phyloP scores from a whole-genome alignment of 2,329 filamentous ascomycete species.

The Talaromyces islandicus region DNA sequence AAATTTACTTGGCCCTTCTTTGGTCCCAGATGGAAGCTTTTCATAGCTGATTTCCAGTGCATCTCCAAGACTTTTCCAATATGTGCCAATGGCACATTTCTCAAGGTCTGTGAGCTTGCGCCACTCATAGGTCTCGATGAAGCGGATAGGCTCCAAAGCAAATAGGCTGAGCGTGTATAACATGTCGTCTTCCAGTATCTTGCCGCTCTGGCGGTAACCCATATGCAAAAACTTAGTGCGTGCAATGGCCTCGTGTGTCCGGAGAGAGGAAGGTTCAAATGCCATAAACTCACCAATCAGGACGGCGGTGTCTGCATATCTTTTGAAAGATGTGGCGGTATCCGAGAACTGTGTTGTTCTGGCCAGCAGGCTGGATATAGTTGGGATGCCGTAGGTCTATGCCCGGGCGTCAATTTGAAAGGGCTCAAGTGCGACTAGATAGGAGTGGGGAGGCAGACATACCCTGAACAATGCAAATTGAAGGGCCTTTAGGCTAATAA shows the following conservation, averaged over 20 bases:
- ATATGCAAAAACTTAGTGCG: slow-evolving; percentile 60
- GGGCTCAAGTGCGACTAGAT: background rate
- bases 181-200: slow-evolving; percentile 58
- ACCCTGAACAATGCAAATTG: slow-evolving; percentile 57
- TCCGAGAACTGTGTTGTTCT: slow-evolving; percentile 46
- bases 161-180: slow-evolving; percentile 62
- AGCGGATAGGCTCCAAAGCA: slow-evolving; percentile 58
- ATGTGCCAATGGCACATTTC: slow-evolving; percentile 58
- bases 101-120: slow-evolving; percentile 61
- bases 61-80: slow-evolving; percentile 67
- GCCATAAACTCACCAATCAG: slow-evolving; percentile 45
- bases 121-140: slow-evolving; percentile 65
- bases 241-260: slow-evolving; percentile 48
- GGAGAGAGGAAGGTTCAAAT: slow-evolving; percentile 37
- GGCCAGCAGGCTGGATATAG: slow-evolving; percentile 46
- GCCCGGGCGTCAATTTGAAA: background rate
- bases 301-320: slow-evolving; percentile 47
- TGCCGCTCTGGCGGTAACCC: slow-evolving; percentile 51
- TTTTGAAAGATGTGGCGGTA: slow-evolving; percentile 44
- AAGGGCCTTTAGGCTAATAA: slow-evolving; percentile 44
- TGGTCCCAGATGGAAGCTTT: slow-evolving; percentile 22
- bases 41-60: slow-evolving; percentile 58
- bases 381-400: slow-evolving; percentile 53
- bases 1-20: slow-evolving; percentile 42
- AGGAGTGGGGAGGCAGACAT: slow-evolving; percentile 6